These are phyloP conservation scores for Spergularia bocconei DNA, from an alignment of 148 eudicot species.

Conservation along the genomic window DNA sequence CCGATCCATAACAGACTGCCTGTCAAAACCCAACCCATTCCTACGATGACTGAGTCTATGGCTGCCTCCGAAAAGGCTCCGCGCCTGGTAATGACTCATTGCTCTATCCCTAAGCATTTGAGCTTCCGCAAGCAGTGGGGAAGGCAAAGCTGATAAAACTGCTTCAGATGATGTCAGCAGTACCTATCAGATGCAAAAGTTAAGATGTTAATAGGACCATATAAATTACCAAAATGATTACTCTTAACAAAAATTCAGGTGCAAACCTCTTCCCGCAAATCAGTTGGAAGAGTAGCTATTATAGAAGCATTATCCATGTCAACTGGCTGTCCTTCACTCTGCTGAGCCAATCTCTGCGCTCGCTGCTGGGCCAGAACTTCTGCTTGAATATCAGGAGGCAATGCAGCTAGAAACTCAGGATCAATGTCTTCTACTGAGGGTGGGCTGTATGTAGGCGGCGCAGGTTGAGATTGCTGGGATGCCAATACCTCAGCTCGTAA, in stretches of 20 bases:
- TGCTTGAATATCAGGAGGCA: slow-evolving; percentile 94
- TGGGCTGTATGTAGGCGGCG: slow-evolving; percentile 68
- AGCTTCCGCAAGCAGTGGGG: slow-evolving; percentile 95
- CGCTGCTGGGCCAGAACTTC: slow-evolving; percentile 98
- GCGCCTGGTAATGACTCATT: slow-evolving; percentile 98
- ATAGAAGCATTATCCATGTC: slow-evolving; percentile 99
- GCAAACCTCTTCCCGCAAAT: slow-evolving; percentile 95
- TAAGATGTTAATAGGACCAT: background rate
- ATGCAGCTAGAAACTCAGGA: slow-evolving; percentile 98
- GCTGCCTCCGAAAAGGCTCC: slow-evolving; percentile 81
- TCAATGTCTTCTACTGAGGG: slow-evolving; percentile 91
- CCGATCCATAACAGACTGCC: slow-evolving; percentile 85
- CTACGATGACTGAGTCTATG: slow-evolving; percentile 68
- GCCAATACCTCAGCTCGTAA: slow-evolving; percentile 95
- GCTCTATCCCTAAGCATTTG: slow-evolving; percentile 98
- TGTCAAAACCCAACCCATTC: slow-evolving; percentile 82
- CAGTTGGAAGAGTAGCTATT: slow-evolving; percentile 97
- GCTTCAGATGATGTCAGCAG: slow-evolving; percentile 96
- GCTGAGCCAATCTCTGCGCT: slow-evolving; percentile 82
- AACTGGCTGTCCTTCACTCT: slow-evolving; percentile 96
- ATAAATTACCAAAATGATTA: background rate
- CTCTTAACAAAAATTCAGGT: background rate
- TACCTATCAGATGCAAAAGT: slow-evolving; percentile 48
- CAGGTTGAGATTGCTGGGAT: slow-evolving; percentile 87
- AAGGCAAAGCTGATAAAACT: slow-evolving; percentile 87